Evolutionary conservation across 176 grass and related monocot species (phyloP), one percentile per base, ranked within the genome.

Genomic region (Eleusine coracana): DNA sequence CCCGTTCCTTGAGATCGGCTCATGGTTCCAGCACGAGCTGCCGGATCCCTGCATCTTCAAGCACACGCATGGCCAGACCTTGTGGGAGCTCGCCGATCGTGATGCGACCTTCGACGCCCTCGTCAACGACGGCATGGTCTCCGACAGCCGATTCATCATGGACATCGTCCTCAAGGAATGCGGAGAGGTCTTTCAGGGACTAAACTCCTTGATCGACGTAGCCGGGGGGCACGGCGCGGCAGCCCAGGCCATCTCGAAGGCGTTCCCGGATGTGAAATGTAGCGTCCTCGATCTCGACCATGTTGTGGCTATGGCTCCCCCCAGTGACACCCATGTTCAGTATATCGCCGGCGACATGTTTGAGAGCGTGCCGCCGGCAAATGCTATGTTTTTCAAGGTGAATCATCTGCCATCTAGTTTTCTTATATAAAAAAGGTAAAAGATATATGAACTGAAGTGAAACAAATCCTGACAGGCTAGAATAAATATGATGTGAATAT

Each of bases 331-430:
- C 1, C 7, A 61, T 3, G 88, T 95, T 64, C 23, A 92, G 65
- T 90, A 76, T 9, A 42, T 89, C n/a, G 76, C 59, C 6, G 90
- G 85, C 0, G 74, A 86, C 41, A 92, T 95, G 93, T 92, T 95
- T 67, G 77, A 80, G 48, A 55, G 12, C 46, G 3, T 95, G 45
- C 90, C 93, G 27, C 60, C 66, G 1, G 93, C 93, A 2, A 20
- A 88, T 18, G 87, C 75, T 34, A 20, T 92, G 3, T 78, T 95
- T 10, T 39, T 95, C 5, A 95, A 92, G 82, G 93, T 95, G 77
- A 60, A 60, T 25, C 56, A 60, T 60, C 7, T 23, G 7, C 7
- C 7, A 25, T 4, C 0, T 59, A 45, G 42, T 1, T 45, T 25
- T 25, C 25, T 25, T 25, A 25, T 25, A 25, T 25, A 25, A 25